These are phyloP conservation scores for Sordariomycetes sp. DNA, from an alignment of 2,329 filamentous ascomycete genomes.

Conservation along the genomic window DNA sequence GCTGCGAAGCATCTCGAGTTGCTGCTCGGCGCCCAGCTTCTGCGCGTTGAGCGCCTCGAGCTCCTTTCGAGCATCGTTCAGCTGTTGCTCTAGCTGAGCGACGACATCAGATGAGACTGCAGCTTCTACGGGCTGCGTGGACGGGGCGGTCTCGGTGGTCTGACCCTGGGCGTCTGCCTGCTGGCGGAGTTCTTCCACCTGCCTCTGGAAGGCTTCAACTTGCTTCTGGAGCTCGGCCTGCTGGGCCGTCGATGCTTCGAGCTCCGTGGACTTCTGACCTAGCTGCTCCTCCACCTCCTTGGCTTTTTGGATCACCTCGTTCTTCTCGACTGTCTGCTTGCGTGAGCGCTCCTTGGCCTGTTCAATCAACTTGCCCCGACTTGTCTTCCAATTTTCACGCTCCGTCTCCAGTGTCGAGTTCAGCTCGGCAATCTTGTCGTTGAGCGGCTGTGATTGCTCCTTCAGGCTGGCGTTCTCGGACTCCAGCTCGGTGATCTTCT, in stretches of 20 bases:
- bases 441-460: conserved; percentile 39
- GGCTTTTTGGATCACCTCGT: conserved; percentile 40
- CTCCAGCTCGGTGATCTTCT: conserved; percentile 59
- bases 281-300: conserved; percentile 42
- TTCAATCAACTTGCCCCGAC: conserved; percentile 44
- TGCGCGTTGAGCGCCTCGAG: conserved; percentile 58
- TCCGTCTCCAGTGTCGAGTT: conserved; percentile 45
- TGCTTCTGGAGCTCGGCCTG: conserved; percentile 30
- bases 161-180: conserved; percentile 22
- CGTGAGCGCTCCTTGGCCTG: conserved; percentile 54
- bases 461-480: conserved; percentile 52
- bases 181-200: conserved; percentile 27
- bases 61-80: conserved; percentile 44
- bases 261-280: conserved; percentile 39
- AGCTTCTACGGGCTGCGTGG: conserved; percentile 20
- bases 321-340: conserved; percentile 43
- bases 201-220: conserved; percentile 31
- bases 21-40: conserved; percentile 58
- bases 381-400: conserved; percentile 41
- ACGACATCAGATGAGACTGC: conserved; percentile 36
- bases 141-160: conserved; percentile 17
- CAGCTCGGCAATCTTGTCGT: conserved; percentile 41
- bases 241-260: conserved; percentile 31
- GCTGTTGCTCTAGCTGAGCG: conserved; percentile 37
- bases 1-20: conserved; percentile 41